Evolutionary conservation across 148 eudicot species (phyloP).

Genomic region (Diospyros lotus): DNA sequence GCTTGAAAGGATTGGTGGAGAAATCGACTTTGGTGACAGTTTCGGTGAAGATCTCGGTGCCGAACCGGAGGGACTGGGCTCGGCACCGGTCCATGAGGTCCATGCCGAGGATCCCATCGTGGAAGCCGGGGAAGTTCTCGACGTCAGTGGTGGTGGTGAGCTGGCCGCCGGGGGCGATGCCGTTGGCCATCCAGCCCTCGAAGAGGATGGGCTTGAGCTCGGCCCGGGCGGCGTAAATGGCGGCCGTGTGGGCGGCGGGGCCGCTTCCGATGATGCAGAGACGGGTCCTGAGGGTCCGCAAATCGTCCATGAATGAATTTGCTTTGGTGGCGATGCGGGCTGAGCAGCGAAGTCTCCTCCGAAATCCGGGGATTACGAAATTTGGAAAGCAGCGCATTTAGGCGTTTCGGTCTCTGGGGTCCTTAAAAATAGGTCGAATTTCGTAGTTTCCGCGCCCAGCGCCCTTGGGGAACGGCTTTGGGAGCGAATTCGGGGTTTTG

Average conservation of each 20-base stretch:
- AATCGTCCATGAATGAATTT: constrained; percentile 26
- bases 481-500: too few relatives aligned
- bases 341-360: too few relatives aligned
- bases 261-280: constrained; percentile 88
- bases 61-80: constrained; percentile 45
- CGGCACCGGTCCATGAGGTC: constrained; percentile 61
- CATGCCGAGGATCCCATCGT: constrained; percentile 51
- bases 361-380: too few relatives aligned
- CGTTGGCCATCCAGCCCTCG: constrained; percentile 95
- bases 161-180: constrained; percentile 87
- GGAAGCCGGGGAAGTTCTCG: constrained; percentile 89
- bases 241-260: constrained; percentile 92
- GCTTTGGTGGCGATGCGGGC: too few relatives aligned
- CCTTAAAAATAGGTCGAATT: too few relatives aligned
- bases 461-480: too few relatives aligned
- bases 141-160: constrained; percentile 90
- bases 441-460: too few relatives aligned
- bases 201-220: constrained; percentile 76
- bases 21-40: constrained; percentile 65
- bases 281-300: constrained; percentile 45
- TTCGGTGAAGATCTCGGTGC: constrained; percentile 61
- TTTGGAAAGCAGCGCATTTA: too few relatives aligned
- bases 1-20: constrained; percentile 39
- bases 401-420: too few relatives aligned
- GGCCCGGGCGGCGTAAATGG: constrained; percentile 85